Evolutionary conservation across 352 stramenopile species (phyloP), one percentile per base, ranked within the genome.

Genomic region (Pythium chondricola): DNA sequence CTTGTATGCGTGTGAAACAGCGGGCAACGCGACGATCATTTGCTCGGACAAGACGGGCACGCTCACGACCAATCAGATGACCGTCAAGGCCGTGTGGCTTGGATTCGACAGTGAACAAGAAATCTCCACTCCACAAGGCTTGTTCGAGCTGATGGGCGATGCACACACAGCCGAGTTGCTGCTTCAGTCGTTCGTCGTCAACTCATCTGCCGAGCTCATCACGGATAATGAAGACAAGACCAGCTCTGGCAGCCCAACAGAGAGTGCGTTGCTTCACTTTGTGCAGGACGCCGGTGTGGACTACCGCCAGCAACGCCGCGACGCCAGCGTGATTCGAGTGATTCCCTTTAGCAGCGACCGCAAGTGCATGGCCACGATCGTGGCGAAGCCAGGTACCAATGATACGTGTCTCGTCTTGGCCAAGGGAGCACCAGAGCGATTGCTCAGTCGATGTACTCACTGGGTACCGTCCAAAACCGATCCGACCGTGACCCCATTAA

Each of bases 1-100:
- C 45, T 66, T 99, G 43, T 79, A 94, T 35, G 95, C 94, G 10
- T 98, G 95, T 63, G 96, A 98, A 72, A 99, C 95, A 4, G 97
- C 98, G 76, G 94, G 95, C 27, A 98, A 93, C 65, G 94, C 95
- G 17, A 99, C 94, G 2, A 98, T 91, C 13, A 98, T 99, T 61
- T 98, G 91, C 56, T 96, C 88, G 2, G 93, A 98, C 69, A 97
- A 96, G 68, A 98, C 94, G 0, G 95, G 94, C 50, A 98, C 95
- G 21, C 76, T 98, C 26, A 98, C 92, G 18, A 89, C 91, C 31
- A 98, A 98, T 65, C 85, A 81, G 27, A 98, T 98, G 93, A 97
- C 81, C 6, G 87, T 97, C 9, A 81, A 95, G 11, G 29, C 67
- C 78, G n/a, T 58, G 50, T 51, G 42, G 50, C 22, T 50, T 5